phyloP scores from a whole-genome alignment of 345 rosid genomes.

The Isatis tinctoria region DNA sequence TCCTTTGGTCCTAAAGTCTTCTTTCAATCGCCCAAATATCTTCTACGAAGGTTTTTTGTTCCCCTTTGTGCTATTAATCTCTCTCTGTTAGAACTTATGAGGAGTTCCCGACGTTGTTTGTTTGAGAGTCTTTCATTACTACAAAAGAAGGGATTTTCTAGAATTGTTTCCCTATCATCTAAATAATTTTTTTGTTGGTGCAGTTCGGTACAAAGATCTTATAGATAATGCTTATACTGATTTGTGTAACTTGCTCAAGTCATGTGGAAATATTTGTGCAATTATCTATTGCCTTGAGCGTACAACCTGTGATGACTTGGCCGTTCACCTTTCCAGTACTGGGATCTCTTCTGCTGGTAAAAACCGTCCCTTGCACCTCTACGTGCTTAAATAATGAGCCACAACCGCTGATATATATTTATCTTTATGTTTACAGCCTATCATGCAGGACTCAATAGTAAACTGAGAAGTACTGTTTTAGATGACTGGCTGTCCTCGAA shows the following conservation, averaged over 20 bases:
- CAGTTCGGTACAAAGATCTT: conserved; percentile 94
- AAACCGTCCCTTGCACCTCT: neutral
- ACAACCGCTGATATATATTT: neutral
- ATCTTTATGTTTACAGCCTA: conserved; percentile 55
- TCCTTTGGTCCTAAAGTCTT: conserved; percentile 81
- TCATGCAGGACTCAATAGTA: conserved; percentile 87
- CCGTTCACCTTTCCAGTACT: conserved; percentile 62
- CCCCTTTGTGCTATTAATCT: conserved; percentile 16
- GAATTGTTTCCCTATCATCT: conserved; percentile 25
- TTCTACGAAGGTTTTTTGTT: conserved; percentile 81
- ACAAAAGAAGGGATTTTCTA: neutral
- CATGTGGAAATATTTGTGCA: conserved; percentile 70
- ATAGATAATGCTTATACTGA: conserved; percentile 69
- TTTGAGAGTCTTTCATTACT: neutral
- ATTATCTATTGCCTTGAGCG: conserved; percentile 97
- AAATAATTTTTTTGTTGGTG: conserved; percentile 33
- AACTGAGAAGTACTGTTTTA: conserved; percentile 71
- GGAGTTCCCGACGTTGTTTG: neutral
- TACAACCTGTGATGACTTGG: conserved; percentile 79
- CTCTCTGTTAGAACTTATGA: neutral
- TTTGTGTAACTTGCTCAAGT: conserved; percentile 60
- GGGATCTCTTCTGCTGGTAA: conserved; percentile 92
- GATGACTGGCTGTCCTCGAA: conserved; percentile 92
- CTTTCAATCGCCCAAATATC: conserved; percentile 94
- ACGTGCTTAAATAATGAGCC: neutral